Evolutionary conservation across 495 filamentous ascomycete genomes (phyloP).

Genomic region (Oidiodendron maius): DNA sequence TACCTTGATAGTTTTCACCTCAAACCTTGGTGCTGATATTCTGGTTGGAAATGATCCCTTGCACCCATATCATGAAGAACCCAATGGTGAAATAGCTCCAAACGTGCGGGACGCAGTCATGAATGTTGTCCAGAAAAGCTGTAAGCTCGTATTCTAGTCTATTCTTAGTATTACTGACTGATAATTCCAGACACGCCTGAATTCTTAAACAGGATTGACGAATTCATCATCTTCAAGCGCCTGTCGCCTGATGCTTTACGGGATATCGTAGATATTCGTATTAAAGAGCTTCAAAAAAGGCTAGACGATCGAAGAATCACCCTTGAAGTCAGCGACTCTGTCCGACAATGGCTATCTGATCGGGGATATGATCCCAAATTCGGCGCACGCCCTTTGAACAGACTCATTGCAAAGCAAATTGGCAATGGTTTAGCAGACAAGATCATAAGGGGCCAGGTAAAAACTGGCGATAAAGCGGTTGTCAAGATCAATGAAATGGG

Average conservation of each 20-base stretch:
- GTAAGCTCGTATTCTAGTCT: neutral
- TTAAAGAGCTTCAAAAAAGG: conserved; percentile 77
- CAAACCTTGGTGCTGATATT: conserved; percentile 80
- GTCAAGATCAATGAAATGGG: conserved; percentile 57
- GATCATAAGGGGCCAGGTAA: conserved; percentile 83
- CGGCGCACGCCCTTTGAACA: conserved; percentile 89
- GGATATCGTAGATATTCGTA: conserved; percentile 89
- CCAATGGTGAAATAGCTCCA: conserved; percentile 57
- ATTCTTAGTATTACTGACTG: conserved; percentile 25
- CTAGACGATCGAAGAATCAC: conserved; percentile 81
- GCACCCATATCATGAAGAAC: conserved; percentile 52
- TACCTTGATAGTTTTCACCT: conserved; percentile 92
- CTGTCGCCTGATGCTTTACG: conserved; percentile 71
- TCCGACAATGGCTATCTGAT: conserved; percentile 80
- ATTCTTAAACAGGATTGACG: conserved; percentile 94
- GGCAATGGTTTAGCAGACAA: conserved; percentile 83
- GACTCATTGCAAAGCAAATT: conserved; percentile 82
- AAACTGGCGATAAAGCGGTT: conserved; percentile 62
- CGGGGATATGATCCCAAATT: conserved; percentile 86
- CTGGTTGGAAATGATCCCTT: conserved; percentile 54
- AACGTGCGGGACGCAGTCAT: conserved; percentile 74
- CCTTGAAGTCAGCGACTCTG: conserved; percentile 61
- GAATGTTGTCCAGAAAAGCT: conserved; percentile 67
- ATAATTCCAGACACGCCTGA: conserved; percentile 63
- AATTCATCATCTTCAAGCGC: conserved; percentile 92